Percentiles rank a stretch among this genome's conserved stretches.
phyloP scores from a whole-genome alignment of 1,284 basidiomycete species.

The Athelia sp. region DNA sequence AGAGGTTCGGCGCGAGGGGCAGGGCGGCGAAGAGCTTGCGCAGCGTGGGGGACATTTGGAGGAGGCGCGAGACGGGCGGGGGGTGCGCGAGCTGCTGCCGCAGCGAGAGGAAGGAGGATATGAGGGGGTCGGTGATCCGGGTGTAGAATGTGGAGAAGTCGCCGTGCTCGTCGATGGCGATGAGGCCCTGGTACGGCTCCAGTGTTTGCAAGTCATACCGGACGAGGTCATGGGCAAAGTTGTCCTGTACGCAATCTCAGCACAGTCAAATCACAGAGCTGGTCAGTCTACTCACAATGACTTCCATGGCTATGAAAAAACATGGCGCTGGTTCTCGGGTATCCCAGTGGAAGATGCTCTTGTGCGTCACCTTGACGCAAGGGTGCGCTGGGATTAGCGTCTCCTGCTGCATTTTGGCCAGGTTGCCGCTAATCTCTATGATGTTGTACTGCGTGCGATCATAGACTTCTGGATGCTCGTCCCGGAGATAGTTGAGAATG shows the following conservation, averaged over 20 bases:
- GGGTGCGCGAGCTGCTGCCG: conserved; percentile 52
- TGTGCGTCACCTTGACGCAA: conserved; percentile 70
- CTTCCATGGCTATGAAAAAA: conserved; percentile 93
- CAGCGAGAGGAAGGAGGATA: conserved; percentile 67
- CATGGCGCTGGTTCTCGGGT: conserved; percentile 77
- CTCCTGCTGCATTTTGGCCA: conserved; percentile 70
- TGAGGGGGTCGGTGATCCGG: conserved; percentile 81
- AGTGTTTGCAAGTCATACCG: conserved; percentile 81
- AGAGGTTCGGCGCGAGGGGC: conserved; percentile 91
- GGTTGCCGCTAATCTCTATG: conserved; percentile 85
- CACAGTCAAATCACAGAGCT: no score
- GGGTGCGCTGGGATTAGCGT: conserved; percentile 53
- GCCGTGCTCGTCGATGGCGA: conserved; percentile 77
- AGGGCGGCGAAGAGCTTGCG: conserved; percentile 65
- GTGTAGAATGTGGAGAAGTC: conserved; percentile 88
- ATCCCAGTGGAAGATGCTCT: conserved; percentile 88
- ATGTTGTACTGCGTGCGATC: conserved; percentile 87
- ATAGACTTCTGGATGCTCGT: conserved; percentile 87
- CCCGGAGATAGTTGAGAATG: conserved; percentile 77
- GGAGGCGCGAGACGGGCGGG: conserved; percentile 51
- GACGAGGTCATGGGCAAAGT: conserved; percentile 95
- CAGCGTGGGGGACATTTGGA: conserved; percentile 48
- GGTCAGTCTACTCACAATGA: conserved; percentile 61
- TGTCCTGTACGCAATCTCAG: conserved; percentile 83
- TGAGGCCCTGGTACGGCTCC: conserved; percentile 80